Conservation (phyloP, 2,329 filamentous ascomycete genomes). For the Colletotrichum sp. region DNA sequence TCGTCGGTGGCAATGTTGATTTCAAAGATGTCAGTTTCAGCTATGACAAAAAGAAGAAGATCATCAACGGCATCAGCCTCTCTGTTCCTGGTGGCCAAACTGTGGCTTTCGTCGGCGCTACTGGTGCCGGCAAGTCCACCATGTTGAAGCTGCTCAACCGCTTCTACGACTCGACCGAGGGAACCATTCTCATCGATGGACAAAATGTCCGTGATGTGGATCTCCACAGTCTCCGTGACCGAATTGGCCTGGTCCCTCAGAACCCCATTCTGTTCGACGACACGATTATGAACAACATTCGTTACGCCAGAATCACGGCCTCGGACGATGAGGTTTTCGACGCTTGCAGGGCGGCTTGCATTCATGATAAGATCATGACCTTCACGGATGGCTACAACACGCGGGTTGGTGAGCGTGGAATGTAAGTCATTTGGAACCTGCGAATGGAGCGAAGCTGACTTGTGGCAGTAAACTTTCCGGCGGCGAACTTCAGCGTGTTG, state of each 20-base stretch:
- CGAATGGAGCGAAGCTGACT: conserved; percentile 22
- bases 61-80: conserved; percentile 60
- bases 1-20: conserved; percentile 57
- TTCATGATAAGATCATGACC: conserved; percentile 61
- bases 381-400: conserved; percentile 59
- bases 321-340: conserved; percentile 60
- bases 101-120: conserved; percentile 65
- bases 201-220: conserved; percentile 62
- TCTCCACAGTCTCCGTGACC: conserved; percentile 54
- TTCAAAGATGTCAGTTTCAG: conserved; percentile 62
- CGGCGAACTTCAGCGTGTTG: conserved; percentile 69
- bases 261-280: conserved; percentile 61
- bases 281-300: conserved; percentile 64
- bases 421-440: conserved; percentile 33
- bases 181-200: conserved; percentile 59
- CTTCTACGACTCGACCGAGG: conserved; percentile 61
- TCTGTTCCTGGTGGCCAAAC: conserved; percentile 56
- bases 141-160: conserved; percentile 63
- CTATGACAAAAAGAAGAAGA: conserved; percentile 63
- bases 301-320: conserved; percentile 59
- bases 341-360: conserved; percentile 59
- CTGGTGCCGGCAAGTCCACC: conserved; percentile 64
- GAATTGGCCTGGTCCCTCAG: conserved; percentile 63
- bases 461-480: conserved; percentile 63
- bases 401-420: conserved; percentile 54